Conservation (phyloP, 1,284 basidiomycete genomes). For the Porogramme epimiltina region DNA sequence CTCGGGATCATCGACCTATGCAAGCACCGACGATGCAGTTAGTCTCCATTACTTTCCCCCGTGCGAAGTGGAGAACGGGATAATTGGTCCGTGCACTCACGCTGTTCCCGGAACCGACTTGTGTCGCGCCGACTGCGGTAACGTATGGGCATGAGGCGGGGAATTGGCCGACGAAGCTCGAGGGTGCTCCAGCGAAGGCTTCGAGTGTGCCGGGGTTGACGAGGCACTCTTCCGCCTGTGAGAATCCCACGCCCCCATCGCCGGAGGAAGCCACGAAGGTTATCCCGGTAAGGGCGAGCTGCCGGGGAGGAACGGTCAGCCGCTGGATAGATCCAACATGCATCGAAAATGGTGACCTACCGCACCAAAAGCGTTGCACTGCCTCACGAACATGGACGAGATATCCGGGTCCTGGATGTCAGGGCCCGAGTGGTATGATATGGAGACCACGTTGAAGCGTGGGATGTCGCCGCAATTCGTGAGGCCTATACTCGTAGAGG, state of each 20-base stretch:
- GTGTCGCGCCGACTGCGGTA: constrained; percentile 59
- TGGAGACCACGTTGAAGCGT: constrained; percentile 37
- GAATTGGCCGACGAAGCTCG: constrained; percentile 21
- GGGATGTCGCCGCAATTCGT: constrained; percentile 38
- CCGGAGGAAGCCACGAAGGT: constrained; percentile 22
- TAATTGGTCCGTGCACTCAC: constrained; percentile 10
- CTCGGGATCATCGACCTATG: constrained; percentile 14
- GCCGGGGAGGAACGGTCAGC: no score
- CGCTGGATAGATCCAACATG: no score
- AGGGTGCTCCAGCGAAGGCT: neutral
- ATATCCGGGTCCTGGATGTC: constrained; percentile 31
- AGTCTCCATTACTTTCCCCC: no score
- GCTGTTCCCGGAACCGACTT: constrained; percentile 52
- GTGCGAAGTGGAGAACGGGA: neutral
- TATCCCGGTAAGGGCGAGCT: constrained; percentile 16
- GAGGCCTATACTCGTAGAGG: constrained; percentile 33
- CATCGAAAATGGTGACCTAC: no score
- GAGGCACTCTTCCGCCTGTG: constrained; percentile 37
- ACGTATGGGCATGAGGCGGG: constrained; percentile 52
- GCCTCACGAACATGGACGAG: constrained; percentile 26
- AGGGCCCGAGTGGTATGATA: constrained; percentile 38
- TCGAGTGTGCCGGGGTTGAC: constrained; percentile 7
- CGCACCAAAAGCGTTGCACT: constrained; percentile 42
- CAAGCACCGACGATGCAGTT: neutral
- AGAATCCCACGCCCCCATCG: constrained; percentile 15